These are phyloP conservation scores for Cercospora sp. DNA, from an alignment of 2,329 filamentous ascomycete species.

Conservation along the genomic window DNA sequence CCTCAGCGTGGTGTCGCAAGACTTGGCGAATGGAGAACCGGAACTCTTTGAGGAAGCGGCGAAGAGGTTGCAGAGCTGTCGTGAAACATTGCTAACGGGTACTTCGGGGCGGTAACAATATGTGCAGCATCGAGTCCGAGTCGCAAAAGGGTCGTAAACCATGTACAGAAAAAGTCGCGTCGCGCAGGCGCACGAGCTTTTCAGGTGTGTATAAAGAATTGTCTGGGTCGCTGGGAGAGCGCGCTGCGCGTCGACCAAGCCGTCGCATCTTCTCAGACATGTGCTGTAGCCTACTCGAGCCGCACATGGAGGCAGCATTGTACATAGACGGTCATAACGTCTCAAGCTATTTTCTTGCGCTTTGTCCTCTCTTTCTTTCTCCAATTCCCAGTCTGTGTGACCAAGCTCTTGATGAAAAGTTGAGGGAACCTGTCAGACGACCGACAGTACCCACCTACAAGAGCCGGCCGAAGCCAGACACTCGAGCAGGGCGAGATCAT, in stretches of 20 bases:
- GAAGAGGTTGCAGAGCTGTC: conserved; percentile 72
- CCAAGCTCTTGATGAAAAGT: conserved; percentile 38
- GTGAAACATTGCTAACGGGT: conserved; percentile 14
- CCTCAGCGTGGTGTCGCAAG: conserved; percentile 74
- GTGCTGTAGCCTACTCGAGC: not conserved
- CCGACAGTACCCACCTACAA: conserved; percentile 37
- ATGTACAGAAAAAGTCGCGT: not conserved
- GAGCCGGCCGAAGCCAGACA: conserved; percentile 38
- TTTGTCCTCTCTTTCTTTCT: conserved; percentile 16
- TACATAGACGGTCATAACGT: not conserved
- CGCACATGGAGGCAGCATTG: not conserved
- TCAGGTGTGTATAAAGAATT: too few species aligned
- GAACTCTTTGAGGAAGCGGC: conserved; percentile 85
- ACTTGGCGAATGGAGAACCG: conserved; percentile 80
- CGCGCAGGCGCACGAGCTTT: not conserved
- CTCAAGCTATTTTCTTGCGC: not conserved
- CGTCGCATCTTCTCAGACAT: not conserved
- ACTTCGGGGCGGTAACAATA: not conserved
- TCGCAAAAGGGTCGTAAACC: not conserved
- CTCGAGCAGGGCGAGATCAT: conserved; percentile 39
- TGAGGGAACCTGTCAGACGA: conserved; percentile 36
- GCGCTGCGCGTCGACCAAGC: not conserved
- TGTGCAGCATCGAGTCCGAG: not conserved
- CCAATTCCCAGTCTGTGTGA: conserved; percentile 25
- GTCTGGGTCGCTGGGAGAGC: too few species aligned